These are phyloP conservation scores for Thalassiosira livingstoniorum DNA, from an alignment of 352 stramenopile species.

Conservation along the genomic window DNA sequence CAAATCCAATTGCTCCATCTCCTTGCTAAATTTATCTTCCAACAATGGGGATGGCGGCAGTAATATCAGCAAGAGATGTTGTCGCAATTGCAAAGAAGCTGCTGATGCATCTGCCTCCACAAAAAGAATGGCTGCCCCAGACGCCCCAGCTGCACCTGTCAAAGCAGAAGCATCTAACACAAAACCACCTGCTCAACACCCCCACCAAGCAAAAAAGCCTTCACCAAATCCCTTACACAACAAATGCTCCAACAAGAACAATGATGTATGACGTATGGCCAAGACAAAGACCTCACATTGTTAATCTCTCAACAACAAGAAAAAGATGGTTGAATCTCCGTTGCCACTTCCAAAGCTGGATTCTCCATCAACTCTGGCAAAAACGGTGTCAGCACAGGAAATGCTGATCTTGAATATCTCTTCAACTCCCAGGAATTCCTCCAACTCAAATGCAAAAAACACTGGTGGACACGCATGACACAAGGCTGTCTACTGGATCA, in stretches of 20 bases:
- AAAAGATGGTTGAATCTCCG: constrained; percentile 47
- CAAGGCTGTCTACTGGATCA: too few species aligned
- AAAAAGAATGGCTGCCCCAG: background rate
- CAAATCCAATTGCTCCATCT: too few species aligned
- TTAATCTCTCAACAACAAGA: constrained; percentile 29
- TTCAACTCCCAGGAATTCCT: constrained; percentile 62
- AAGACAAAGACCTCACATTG: constrained; percentile 38
- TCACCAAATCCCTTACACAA: constrained; percentile 17
- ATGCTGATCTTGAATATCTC: constrained; percentile 35
- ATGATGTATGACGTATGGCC: constrained; percentile 54
- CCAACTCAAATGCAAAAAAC: constrained; percentile 51
- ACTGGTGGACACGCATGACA: too few species aligned
- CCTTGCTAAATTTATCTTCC: too few species aligned
- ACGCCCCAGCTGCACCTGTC: background rate
- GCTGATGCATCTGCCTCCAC: background rate
- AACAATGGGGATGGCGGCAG: too few species aligned
- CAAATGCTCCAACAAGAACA: constrained; percentile 53
- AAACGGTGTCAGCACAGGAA: background rate
- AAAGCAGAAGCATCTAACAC: background rate
- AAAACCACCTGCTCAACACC: background rate
- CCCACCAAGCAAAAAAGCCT: constrained; percentile 8
- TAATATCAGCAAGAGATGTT: constrained; percentile 38
- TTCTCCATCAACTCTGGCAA: constrained; percentile 16
- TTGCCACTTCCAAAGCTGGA: constrained; percentile 38
- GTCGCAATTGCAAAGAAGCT: constrained; percentile 54